These are phyloP conservation scores for Backusella westeae DNA, from an alignment of 192 early-diverging fungal species.

Conservation along the genomic window DNA sequence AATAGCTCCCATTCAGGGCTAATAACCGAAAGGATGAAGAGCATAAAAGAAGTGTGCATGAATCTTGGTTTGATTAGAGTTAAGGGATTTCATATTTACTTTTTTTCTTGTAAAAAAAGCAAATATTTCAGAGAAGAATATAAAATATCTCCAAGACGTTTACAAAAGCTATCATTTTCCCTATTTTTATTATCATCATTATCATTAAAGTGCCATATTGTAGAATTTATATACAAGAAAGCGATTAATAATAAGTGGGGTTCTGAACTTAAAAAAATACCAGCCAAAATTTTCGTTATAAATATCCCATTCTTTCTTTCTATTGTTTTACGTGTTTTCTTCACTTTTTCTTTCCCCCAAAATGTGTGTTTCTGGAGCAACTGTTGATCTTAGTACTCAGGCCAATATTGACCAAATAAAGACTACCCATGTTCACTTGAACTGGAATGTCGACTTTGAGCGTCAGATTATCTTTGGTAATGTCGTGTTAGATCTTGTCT, in stretches of 20 bases:
- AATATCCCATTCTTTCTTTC: neutral
- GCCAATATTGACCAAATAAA: conserved; percentile 76
- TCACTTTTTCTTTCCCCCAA: neutral
- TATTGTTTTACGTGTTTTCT: conserved; percentile 1
- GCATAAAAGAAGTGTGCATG: neutral
- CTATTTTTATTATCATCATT: too few relatives aligned
- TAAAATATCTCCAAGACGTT: neutral
- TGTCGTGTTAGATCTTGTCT: conserved; percentile 60
- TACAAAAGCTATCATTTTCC: too few relatives aligned
- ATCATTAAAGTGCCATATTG: neutral
- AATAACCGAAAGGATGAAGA: neutral
- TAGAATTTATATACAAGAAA: neutral
- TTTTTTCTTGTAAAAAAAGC: neutral
- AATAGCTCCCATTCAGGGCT: neutral
- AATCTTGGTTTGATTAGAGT: neutral
- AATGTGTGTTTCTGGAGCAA: conserved; percentile 1
- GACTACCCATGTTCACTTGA: conserved; percentile 76
- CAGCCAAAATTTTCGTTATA: neutral
- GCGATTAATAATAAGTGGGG: neutral
- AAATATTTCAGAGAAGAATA: neutral
- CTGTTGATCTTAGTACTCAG: conserved; percentile 76
- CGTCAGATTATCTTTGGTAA: conserved; percentile 62
- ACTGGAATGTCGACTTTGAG: conserved; percentile 77
- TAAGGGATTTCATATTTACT: neutral
- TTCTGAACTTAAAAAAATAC: neutral